Percentiles rank a stretch among this genome's conserved stretches.
phyloP scores from a whole-genome alignment of 768 basidiomycete species.

The Dioszegia hungarica region DNA sequence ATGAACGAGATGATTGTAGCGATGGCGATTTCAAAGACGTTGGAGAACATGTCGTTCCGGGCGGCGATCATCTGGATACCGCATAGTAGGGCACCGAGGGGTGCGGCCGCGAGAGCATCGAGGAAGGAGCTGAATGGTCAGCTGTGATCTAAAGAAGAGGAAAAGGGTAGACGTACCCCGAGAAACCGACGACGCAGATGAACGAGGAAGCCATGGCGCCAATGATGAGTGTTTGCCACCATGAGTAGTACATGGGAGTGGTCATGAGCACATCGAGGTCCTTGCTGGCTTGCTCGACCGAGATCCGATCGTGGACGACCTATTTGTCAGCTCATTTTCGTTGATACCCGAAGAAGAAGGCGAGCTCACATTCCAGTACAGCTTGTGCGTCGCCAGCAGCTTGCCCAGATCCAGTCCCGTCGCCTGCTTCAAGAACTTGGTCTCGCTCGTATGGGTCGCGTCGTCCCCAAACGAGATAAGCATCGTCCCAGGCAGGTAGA shows the following conservation, averaged over 20 bases:
- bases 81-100: slow-evolving; percentile 70
- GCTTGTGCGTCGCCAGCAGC: slow-evolving; percentile 62
- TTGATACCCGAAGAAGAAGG: slow-evolving; percentile 46
- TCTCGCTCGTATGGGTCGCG: slow-evolving; percentile 71
- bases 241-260: slow-evolving; percentile 57
- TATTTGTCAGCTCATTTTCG: background rate
- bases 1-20: slow-evolving; percentile 75
- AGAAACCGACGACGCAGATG: slow-evolving; percentile 54
- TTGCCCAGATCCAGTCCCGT: slow-evolving; percentile 72
- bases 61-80: slow-evolving; percentile 66
- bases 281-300: slow-evolving; percentile 66
- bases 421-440: slow-evolving; percentile 71
- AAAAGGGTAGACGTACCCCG: slow-evolving; percentile 31
- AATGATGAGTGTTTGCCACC: slow-evolving; percentile 62
- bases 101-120: slow-evolving; percentile 67
- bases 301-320: slow-evolving; percentile 76
- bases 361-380: slow-evolving; percentile 62
- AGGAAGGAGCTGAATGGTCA: slow-evolving; percentile 58
- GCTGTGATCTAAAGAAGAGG: slow-evolving; percentile 8
- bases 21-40: slow-evolving; percentile 69
- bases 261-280: slow-evolving; percentile 72
- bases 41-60: slow-evolving; percentile 71
- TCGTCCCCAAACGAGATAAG: slow-evolving; percentile 77
- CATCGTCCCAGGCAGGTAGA: slow-evolving; percentile 63
- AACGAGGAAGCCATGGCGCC: slow-evolving; percentile 72